Conservation (phyloP, 1,284 basidiomycete genomes). For the Phellinidium pouzarii region DNA sequence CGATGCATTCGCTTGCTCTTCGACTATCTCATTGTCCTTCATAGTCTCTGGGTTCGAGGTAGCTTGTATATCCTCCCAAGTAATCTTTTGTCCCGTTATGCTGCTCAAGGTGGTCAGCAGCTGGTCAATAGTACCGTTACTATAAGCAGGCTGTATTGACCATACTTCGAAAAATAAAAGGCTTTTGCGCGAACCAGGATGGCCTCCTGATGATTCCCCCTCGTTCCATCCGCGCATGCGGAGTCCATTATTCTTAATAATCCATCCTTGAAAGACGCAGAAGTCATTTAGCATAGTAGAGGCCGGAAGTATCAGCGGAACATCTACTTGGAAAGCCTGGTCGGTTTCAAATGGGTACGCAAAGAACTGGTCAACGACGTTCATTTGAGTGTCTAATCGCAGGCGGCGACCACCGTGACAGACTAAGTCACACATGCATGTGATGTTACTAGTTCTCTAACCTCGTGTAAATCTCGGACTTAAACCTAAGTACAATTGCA, state of each 20-base stretch:
- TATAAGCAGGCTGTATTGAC: neutral
- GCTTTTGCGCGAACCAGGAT: slow-evolving; percentile 22
- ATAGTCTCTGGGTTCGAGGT: neutral
- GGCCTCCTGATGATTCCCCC: slow-evolving; percentile 2
- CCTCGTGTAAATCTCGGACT: neutral
- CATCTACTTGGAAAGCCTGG: slow-evolving; percentile 11
- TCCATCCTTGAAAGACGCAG: slow-evolving; percentile 5
- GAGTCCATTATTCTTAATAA: slow-evolving; percentile 10
- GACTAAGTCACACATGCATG: neutral
- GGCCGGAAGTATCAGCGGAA: neutral
- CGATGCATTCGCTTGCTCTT: neutral
- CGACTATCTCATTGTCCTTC: neutral
- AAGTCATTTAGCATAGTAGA: neutral
- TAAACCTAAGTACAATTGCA: no score
- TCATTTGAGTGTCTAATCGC: neutral
- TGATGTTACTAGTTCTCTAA: neutral
- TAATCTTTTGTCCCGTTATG: slow-evolving; percentile 16
- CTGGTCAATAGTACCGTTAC: neutral
- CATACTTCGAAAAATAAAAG: slow-evolving; percentile 22
- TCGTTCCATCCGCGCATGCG: neutral
- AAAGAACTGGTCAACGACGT: slow-evolving; percentile 4
- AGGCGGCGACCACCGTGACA: neutral
- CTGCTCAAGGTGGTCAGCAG: slow-evolving; percentile 6
- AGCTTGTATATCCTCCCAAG: slow-evolving; percentile 17
- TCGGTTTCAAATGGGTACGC: slow-evolving; percentile 17